Conservation (phyloP, 2,329 filamentous ascomycete genomes). For the Xylariaceae sp. region DNA sequence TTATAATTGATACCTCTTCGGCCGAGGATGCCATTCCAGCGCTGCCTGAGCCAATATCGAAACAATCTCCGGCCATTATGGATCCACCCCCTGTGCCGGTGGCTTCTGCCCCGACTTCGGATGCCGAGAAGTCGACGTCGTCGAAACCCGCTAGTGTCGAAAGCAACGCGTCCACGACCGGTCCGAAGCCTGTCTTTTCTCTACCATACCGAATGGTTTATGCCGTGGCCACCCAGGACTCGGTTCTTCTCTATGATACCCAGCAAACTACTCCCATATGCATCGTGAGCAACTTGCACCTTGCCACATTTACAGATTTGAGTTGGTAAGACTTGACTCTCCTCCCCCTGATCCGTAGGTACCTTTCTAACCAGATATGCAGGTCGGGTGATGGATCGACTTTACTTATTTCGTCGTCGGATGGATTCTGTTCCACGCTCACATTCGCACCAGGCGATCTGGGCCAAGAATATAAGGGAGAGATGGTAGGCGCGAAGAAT, state of each 20-base stretch:
- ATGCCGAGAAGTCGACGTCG: constrained; percentile 45
- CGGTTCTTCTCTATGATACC: constrained; percentile 91
- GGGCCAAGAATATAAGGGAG: constrained; percentile 72
- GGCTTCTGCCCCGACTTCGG: constrained; percentile 41
- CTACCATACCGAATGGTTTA: constrained; percentile 93
- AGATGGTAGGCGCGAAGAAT: constrained; percentile 49
- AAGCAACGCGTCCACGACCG: constrained; percentile 46
- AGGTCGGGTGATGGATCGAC: constrained; percentile 73
- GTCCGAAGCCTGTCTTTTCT: constrained; percentile 68
- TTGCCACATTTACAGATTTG: constrained; percentile 93
- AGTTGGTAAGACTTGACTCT: constrained; percentile 64
- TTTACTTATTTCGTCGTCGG: constrained; percentile 91
- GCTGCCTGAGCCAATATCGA: constrained; percentile 75
- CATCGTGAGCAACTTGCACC: constrained; percentile 94
- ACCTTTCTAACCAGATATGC: constrained; percentile 28
- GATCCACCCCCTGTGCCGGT: constrained; percentile 69
- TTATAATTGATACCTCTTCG: constrained; percentile 91
- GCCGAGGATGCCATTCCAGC: constrained; percentile 76
- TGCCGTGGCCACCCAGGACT: constrained; percentile 93
- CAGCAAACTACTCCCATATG: constrained; percentile 92
- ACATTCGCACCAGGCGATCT: constrained; percentile 81
- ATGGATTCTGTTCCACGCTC: constrained; percentile 92
- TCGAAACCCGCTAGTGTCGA: constrained; percentile 46
- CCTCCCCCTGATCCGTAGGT: neutral
- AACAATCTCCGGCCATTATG: constrained; percentile 61